Base-by-base conservation (phyloP, 2,329 filamentous ascomycete species). In the Curvularia eragrostidis region DNA sequence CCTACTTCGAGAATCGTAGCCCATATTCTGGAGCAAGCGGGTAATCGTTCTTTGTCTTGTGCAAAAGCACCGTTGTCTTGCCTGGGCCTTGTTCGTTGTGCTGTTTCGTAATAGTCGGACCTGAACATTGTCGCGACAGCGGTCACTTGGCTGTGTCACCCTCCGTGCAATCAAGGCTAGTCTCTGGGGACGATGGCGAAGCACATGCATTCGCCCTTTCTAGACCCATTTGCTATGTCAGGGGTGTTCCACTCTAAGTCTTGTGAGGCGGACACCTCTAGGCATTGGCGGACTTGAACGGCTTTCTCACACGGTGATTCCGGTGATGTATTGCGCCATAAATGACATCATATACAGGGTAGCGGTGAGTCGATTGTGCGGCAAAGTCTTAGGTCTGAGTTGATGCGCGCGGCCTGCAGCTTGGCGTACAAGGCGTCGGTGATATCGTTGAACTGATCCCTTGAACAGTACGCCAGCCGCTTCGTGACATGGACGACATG, bases 1-100 rank as follows among this genome's bases (percentile, higher is more conserved):
- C n/a, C 30, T 50, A 43, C 48, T 48, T 48, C 55, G 41, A 48
- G 46, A 54, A 43, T 38, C 34, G 36, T 38, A 26, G 42, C 41
- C 46, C 48, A 62, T 28, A 24, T 44, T 46, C 55, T 46, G 55
- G 41, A 49, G 46, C 39, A 58, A 50, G 43, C 52, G 13, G 41
- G 41, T 4, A 53, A 36, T 18, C 43, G 51, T 26, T 23, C 36
- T 46, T 21, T 32, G 38, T 24, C 18, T 47, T 48, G 42, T 38
- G 32, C 19, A 32, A 21, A 48, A 19, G n/a, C 32, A 28, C 30
- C 23, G 41, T 24, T 55, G 41, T 58, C 47, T 51, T 44, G 32
- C 19, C 28, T 23, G n/a, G 21, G 15, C 26, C 24, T 32, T 42
- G 30, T 26, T 34, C 38, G 39, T 43, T 36, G n/a, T 24, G 26